These are phyloP conservation scores for Aspergillus conjunctus DNA, from an alignment of 495 filamentous ascomycete genomes.

Conservation along the genomic window DNA sequence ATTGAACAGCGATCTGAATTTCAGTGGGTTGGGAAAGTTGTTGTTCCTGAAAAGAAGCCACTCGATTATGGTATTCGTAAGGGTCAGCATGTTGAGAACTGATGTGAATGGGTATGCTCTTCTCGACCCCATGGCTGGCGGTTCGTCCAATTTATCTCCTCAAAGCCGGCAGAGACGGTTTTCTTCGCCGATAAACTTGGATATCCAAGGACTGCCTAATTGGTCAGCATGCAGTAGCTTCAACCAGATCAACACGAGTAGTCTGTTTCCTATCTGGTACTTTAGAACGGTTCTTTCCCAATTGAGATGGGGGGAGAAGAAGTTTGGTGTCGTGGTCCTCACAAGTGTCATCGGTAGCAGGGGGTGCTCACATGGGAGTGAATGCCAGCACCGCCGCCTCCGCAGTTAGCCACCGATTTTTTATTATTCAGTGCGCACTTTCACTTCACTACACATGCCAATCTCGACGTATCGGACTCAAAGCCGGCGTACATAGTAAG, in stretches of 20 bases:
- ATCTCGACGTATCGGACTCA: background rate
- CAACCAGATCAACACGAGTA: background rate
- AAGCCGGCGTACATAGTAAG: background rate
- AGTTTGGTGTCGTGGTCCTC: background rate
- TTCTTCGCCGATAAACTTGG: too few species aligned
- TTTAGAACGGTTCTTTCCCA: background rate
- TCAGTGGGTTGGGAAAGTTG: background rate
- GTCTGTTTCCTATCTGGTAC: slow-evolving; percentile 1
- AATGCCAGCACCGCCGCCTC: background rate
- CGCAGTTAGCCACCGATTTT: background rate
- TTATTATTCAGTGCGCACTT: background rate
- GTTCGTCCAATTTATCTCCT: background rate
- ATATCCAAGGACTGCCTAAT: background rate
- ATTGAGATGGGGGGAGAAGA: background rate
- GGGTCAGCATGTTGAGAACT: background rate
- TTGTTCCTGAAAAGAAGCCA: background rate
- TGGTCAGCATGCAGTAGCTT: background rate
- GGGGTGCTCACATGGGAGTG: background rate
- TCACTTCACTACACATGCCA: background rate
- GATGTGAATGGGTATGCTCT: background rate
- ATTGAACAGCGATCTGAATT: background rate
- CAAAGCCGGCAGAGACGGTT: too few species aligned
- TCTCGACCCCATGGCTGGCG: background rate
- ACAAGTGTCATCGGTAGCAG: background rate
- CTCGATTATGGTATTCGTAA: background rate